Conservation (phyloP, 768 basidiomycete species). For the Xanthoconium stramineum region DNA sequence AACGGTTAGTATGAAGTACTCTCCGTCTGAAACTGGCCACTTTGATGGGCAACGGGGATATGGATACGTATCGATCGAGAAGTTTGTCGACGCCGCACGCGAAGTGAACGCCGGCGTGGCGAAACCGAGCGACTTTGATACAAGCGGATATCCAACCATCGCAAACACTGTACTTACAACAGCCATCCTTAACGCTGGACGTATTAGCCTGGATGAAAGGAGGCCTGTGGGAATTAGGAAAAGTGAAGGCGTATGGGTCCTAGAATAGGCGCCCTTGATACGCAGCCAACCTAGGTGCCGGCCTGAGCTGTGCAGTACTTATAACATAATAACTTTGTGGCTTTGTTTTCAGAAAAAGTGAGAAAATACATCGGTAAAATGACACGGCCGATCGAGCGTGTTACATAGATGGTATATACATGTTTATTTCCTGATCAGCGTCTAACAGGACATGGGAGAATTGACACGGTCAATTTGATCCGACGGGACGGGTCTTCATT, state of each 20-base stretch:
- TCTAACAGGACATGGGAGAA: too few relatives aligned
- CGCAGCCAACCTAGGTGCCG: too few relatives aligned
- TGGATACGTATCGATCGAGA: slow-evolving; percentile 88
- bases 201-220: slow-evolving; percentile 88
- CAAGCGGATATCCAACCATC: slow-evolving; percentile 81
- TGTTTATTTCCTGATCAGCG: too few relatives aligned
- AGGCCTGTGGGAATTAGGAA: slow-evolving; percentile 76
- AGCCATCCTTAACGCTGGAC: slow-evolving; percentile 86
- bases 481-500: too few relatives aligned
- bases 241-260: slow-evolving; percentile 58
- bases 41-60: slow-evolving; percentile 95
- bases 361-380: not conserved
- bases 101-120: slow-evolving; percentile 70
- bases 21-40: slow-evolving; percentile 85
- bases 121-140: slow-evolving; percentile 72
- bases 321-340: too few relatives aligned
- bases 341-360: not conserved
- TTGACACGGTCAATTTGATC: too few relatives aligned
- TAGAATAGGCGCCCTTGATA: slow-evolving; percentile 48
- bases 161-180: slow-evolving; percentile 84
- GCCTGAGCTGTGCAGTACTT: too few relatives aligned
- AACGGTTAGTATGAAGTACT: slow-evolving; percentile 81
- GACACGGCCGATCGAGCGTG: too few relatives aligned
- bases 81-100: slow-evolving; percentile 82
- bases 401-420: too few relatives aligned